Evolutionary conservation across 1,284 basidiomycete species (phyloP).

Genomic region (Ganoderma sinense): DNA sequence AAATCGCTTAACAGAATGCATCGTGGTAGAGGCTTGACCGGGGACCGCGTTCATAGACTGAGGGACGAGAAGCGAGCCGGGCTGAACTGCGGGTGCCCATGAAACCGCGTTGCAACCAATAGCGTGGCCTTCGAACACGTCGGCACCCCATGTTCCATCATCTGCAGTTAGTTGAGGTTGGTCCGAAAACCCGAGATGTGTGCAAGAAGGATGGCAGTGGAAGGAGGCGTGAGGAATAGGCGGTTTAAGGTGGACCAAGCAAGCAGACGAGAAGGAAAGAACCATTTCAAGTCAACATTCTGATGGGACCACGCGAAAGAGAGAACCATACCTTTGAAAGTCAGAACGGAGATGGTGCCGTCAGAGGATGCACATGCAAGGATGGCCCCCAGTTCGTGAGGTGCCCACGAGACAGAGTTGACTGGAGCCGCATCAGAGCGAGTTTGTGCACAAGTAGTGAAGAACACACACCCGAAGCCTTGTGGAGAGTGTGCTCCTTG

Average conservation of each 20-base stretch:
- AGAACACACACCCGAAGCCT: constrained; percentile 79
- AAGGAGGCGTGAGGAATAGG: background rate
- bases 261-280: background rate
- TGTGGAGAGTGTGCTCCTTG: constrained; percentile 96
- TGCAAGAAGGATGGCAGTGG: background rate
- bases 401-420: constrained; percentile 98
- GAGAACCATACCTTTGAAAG: constrained; percentile 87
- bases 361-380: constrained; percentile 98
- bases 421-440: constrained; percentile 56
- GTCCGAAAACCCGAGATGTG: background rate
- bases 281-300: background rate
- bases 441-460: background rate
- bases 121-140: constrained; percentile 95
- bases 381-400: constrained; percentile 96
- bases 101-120: constrained; percentile 98
- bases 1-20: constrained; percentile 79
- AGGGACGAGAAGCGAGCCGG: constrained; percentile 83
- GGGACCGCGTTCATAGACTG: constrained; percentile 48
- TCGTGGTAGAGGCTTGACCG: constrained; percentile 49
- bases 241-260: background rate
- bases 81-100: constrained; percentile 94
- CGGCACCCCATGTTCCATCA: constrained; percentile 96
- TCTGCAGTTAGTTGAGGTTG: constrained; percentile 54
- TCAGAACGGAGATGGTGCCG: constrained; percentile 95
- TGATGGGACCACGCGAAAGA: background rate